Conservation (phyloP, 352 stramenopile genomes). For the Globisporangium emineosum region DNA sequence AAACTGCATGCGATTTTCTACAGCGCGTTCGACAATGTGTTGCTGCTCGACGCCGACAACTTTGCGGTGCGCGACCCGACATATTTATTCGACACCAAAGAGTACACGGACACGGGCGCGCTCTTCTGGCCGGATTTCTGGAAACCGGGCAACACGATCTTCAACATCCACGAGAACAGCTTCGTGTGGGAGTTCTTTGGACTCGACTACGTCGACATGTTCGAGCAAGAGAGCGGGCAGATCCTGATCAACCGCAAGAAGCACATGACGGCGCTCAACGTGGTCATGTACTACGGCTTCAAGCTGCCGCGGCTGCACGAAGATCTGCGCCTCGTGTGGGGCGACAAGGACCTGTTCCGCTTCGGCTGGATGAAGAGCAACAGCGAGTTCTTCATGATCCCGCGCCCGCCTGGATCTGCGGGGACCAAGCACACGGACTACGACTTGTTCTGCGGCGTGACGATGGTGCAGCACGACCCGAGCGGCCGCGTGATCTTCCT, state of each 20-base stretch:
- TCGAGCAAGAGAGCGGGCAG: slow-evolving; percentile 27
- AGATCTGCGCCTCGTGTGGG: slow-evolving; percentile 18
- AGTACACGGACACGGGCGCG: slow-evolving; percentile 17
- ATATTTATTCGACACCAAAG: slow-evolving; percentile 35
- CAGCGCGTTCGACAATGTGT: slow-evolving; percentile 45
- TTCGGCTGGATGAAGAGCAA: slow-evolving; percentile 27
- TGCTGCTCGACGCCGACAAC: slow-evolving; percentile 64
- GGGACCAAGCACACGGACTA: slow-evolving; percentile 21
- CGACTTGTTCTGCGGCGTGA: slow-evolving; percentile 59
- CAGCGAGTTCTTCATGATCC: slow-evolving; percentile 22
- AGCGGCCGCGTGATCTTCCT: slow-evolving; percentile 24
- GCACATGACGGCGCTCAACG: slow-evolving; percentile 20
- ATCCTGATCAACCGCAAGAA: slow-evolving; percentile 19
- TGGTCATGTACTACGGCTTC: slow-evolving; percentile 28
- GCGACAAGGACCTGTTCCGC: slow-evolving; percentile 26
- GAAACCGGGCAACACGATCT: slow-evolving; percentile 22
- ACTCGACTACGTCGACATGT: slow-evolving; percentile 24
- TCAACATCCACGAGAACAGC: slow-evolving; percentile 23
- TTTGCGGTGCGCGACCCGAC: slow-evolving; percentile 51
- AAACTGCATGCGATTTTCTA: slow-evolving; percentile 60
- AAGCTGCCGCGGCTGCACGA: slow-evolving; percentile 8
- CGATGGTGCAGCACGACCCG: slow-evolving; percentile 70
- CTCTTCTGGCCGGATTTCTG: slow-evolving; percentile 27
- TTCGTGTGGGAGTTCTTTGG: slow-evolving; percentile 24
- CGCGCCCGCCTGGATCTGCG: slow-evolving; percentile 14